phyloP scores from a whole-genome alignment of 768 basidiomycete genomes.

The Leccinum variicolor region DNA sequence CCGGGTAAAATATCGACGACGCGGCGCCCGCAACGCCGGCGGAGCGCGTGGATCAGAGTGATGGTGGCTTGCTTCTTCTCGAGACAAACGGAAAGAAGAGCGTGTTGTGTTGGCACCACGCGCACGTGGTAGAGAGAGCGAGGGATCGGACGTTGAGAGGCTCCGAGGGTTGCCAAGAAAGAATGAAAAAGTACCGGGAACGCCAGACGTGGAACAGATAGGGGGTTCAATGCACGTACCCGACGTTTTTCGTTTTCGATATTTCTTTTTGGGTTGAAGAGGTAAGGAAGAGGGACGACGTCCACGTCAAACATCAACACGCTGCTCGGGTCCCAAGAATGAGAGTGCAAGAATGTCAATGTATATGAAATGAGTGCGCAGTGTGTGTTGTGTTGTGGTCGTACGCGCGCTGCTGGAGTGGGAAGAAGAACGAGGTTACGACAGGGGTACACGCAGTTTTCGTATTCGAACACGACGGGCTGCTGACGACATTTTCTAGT shows the following conservation, averaged over 20 bases:
- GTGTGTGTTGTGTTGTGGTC: not conserved
- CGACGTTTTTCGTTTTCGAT: not conserved
- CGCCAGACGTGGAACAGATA: slow-evolving; percentile 2
- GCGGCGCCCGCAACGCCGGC: not conserved
- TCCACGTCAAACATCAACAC: not conserved
- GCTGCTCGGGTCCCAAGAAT: not conserved
- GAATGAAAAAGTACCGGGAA: slow-evolving; percentile 12
- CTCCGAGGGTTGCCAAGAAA: slow-evolving; percentile 17
- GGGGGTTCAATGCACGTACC: slow-evolving; percentile 2
- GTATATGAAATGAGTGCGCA: slow-evolving; percentile 15
- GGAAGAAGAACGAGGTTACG: slow-evolving; percentile 10
- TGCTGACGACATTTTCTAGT: too few species aligned
- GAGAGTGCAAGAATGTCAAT: not conserved
- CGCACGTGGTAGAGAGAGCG: not conserved
- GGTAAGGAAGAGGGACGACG: not conserved
- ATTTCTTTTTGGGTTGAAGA: slow-evolving; percentile 4
- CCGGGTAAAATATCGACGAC: not conserved
- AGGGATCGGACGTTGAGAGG: slow-evolving; percentile 17
- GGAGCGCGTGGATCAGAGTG: not conserved
- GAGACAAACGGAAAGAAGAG: slow-evolving; percentile 1
- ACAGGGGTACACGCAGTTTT: slow-evolving; percentile 10
- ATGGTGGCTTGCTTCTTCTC: slow-evolving; percentile 2
- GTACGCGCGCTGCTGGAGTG: slow-evolving; percentile 9
- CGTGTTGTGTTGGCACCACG: not conserved
- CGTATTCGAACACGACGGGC: slow-evolving; percentile 3